Base-by-base conservation (phyloP, 2,329 filamentous ascomycete species). In the Scleromitrula shiraiana region DNA sequence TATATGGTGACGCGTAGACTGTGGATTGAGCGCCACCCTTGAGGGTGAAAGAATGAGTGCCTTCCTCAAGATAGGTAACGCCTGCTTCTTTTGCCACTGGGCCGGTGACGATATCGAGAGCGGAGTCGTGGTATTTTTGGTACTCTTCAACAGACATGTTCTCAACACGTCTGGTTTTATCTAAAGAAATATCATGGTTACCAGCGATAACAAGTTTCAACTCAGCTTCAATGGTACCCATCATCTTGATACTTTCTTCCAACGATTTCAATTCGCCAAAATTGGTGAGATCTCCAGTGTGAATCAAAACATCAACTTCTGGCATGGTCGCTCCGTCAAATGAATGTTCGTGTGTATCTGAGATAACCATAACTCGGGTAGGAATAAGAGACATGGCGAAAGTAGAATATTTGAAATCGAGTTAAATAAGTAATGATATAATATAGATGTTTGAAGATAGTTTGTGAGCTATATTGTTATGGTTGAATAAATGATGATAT, bases 181-280 rank as follows among this genome's bases (percentile, higher is more conserved):
- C 45, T 3, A 47, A 38, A 2, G 45, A 23, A 9, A 80, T 68
- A 56, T 82, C 78, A 62, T 83, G 78, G 56, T 82, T 82, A 0
- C 79, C 79, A 0, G 78, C 72, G 51, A 82, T 80, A 14, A 82
- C 72, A 19, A 82, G 65, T 56, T 82, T 82, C 7, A 82, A 61
- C 12, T 72, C 69, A 4, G 77, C 77, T n/a, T 74, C 62, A 27
- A 76, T 69, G 1, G 57, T 56, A 9, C 43, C 43, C 4, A 59
- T 23, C 55, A 60, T 57, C 12, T 50, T 45, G 1, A 69, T 29
- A 6, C 57, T 50, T 1, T 56, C 46, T 15, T 51, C 41, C 47
- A 62, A 64, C 29, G 64, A 53, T 4, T 51, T 15, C 1, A 64
- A 42, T 17, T 45, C 53, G 2, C 59, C 58, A 8, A 59, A 56